phyloP scores from a whole-genome alignment of 768 basidiomycete species.

The Lactarius sp. region DNA sequence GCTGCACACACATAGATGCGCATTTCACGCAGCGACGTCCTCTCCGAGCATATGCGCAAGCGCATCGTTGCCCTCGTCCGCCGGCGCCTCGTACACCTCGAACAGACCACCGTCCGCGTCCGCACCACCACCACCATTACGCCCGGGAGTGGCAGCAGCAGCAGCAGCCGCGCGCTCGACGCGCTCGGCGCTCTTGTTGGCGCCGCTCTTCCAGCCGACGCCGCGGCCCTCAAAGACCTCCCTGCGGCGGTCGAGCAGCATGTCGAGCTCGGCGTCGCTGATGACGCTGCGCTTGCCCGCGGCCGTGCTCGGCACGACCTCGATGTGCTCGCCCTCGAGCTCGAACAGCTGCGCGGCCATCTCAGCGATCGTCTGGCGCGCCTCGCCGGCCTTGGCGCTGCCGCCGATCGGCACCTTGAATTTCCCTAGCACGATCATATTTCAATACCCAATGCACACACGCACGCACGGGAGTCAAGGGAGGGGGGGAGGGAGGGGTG shows the following conservation, averaged over 20 bases:
- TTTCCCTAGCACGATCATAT: constrained; percentile 49
- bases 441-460: too few relatives aligned
- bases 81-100: constrained; percentile 70
- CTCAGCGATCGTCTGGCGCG: constrained; percentile 63
- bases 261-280: constrained; percentile 74
- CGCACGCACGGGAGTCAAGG: too few relatives aligned
- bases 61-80: constrained; percentile 58
- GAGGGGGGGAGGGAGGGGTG: too few relatives aligned
- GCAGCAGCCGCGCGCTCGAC: neutral
- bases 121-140: constrained; percentile 20
- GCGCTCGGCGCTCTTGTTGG: constrained; percentile 17
- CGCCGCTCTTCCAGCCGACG: constrained; percentile 64
- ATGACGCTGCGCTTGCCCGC: constrained; percentile 69
- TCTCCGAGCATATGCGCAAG: constrained; percentile 66
- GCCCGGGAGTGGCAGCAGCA: neutral
- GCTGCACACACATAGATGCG: neutral
- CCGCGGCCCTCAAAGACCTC: constrained; percentile 68
- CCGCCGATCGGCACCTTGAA: constrained; percentile 70
- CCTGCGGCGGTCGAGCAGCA: constrained; percentile 73
- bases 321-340: constrained; percentile 86
- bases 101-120: constrained; percentile 53
- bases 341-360: constrained; percentile 72
- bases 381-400: constrained; percentile 38
- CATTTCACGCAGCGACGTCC: constrained; percentile 21
- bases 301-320: constrained; percentile 71